phyloP scores from a whole-genome alignment of 129 eudicot species.

The Logfia minima region DNA sequence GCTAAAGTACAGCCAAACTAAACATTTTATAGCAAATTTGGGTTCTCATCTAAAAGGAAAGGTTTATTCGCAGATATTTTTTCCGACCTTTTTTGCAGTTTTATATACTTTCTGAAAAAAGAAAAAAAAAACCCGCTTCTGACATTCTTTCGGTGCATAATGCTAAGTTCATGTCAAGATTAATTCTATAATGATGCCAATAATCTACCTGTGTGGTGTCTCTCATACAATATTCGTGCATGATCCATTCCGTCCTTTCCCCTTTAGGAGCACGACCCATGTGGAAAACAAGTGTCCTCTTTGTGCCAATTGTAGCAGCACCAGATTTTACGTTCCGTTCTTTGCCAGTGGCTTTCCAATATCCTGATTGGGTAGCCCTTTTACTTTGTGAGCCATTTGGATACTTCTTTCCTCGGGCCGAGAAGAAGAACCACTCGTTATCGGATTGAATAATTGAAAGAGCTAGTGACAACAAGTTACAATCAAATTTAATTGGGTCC shows the following conservation, averaged over 20 bases:
- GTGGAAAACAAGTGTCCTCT: slow-evolving; percentile 94
- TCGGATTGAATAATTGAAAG: slow-evolving; percentile 68
- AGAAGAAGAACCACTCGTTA: slow-evolving; percentile 92
- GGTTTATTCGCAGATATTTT: too few relatives aligned
- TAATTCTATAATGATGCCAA: not conserved
- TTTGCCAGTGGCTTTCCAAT: slow-evolving; percentile 97
- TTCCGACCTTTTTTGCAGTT: too few relatives aligned
- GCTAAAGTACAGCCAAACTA: too few relatives aligned
- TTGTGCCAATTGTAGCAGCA: slow-evolving; percentile 64
- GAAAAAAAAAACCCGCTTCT: too few relatives aligned
- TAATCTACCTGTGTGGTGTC: slow-evolving; percentile 67
- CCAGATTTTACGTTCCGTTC: slow-evolving; percentile 82
- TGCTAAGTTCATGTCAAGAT: not conserved
- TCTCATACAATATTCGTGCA: slow-evolving; percentile 84
- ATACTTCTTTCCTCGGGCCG: slow-evolving; percentile 86
- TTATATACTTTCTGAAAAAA: too few relatives aligned
- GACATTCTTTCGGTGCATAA: not conserved
- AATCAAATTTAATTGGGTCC: slow-evolving; percentile 12
- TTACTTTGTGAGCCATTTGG: slow-evolving; percentile 91
- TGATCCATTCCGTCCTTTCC: slow-evolving; percentile 90
- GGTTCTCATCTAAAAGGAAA: too few relatives aligned
- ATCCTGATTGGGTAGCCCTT: slow-evolving; percentile 82
- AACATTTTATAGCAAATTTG: too few relatives aligned
- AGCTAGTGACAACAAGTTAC: slow-evolving; percentile 41
- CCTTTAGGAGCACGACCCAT: slow-evolving; percentile 96